These are phyloP conservation scores for Oryza brachyantha DNA, from an alignment of 176 grass and related monocot species.

Conservation along the genomic window DNA sequence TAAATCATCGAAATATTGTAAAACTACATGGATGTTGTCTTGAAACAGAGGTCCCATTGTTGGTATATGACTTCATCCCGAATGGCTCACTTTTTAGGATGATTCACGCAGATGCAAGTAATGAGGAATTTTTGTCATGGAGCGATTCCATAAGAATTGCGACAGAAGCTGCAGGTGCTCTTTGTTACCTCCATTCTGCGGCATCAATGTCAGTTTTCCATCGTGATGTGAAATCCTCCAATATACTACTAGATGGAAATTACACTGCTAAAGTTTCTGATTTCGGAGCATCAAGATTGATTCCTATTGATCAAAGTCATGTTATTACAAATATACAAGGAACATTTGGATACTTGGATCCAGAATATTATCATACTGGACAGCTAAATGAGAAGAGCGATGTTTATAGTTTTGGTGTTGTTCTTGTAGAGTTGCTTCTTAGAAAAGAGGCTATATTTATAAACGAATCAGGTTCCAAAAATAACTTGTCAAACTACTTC, in stretches of 20 bases:
- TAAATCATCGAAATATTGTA: background rate
- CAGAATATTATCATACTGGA: no score
- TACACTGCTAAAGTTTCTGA: constrained; percentile 29
- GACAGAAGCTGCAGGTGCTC: background rate
- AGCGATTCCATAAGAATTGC: constrained; percentile 1
- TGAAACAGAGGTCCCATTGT: background rate
- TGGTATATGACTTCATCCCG: background rate
- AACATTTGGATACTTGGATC: no score
- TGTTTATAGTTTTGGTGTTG: no score
- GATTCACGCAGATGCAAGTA: background rate
- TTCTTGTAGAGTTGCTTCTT: no score
- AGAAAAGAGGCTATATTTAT: no score
- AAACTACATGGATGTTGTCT: background rate
- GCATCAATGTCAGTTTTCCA: background rate
- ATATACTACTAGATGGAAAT: background rate
- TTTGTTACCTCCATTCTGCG: no score
- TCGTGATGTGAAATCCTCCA: constrained; percentile 29
- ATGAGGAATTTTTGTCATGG: background rate
- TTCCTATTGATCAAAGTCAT: background rate
- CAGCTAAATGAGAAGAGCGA: no score
- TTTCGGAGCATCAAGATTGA: constrained; percentile 30
- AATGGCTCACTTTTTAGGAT: constrained; percentile 21
- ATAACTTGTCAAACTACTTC: no score
- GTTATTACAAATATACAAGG: background rate
- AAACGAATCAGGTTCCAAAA: no score